Evolutionary conservation across 257 asterid genomes (phyloP), one percentile per base, ranked within the genome.

Genomic region (Plantago ovata): DNA sequence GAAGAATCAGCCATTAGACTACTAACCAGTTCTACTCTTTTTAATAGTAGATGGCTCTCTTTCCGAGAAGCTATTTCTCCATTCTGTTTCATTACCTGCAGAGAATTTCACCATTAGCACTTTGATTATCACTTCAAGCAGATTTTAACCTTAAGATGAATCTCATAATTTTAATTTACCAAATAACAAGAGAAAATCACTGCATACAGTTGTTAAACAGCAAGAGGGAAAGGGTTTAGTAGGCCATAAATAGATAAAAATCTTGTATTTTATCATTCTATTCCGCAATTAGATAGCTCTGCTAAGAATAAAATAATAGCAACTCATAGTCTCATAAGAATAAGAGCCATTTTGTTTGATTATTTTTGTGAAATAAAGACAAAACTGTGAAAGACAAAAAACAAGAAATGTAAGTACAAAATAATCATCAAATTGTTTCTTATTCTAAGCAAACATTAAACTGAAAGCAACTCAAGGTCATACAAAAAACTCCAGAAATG

Each of bases 41-140:
- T 89, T 89, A 75, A 77, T 59, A 39, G 84, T 71, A 63, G 87
- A 74, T 16, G 85, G 95, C 48, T 86, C 95, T 77, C 95, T 76
- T 75, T 93, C 96, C 3, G 94, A 83, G 63, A 81, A 82, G 85
- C 89, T 84, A 69, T 74, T 88, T 74, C 94, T 85, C 95, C 94
- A 77, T 69, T 84, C 89, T 60, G 68, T 78, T 52, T 84, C 86
- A 62, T 79, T 83, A 40, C 94, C 96, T 86, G 56, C 18, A 75
- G 53, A 61, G 44, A 64, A 53, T 60, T 44, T 11, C 60, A 15
- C 53, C n/a, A 39, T 47, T n/a, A 50, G 46, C 53, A 63, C 68
- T 74, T 56, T 69, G 62, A 47, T 69, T 57, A 63, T 63, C 66
- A 46, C 62, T 44, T 62, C 18, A 48, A 58, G 45, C 38, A 40